Conservation (phyloP, 495 filamentous ascomycete species). For the Oidiodendron maius region DNA sequence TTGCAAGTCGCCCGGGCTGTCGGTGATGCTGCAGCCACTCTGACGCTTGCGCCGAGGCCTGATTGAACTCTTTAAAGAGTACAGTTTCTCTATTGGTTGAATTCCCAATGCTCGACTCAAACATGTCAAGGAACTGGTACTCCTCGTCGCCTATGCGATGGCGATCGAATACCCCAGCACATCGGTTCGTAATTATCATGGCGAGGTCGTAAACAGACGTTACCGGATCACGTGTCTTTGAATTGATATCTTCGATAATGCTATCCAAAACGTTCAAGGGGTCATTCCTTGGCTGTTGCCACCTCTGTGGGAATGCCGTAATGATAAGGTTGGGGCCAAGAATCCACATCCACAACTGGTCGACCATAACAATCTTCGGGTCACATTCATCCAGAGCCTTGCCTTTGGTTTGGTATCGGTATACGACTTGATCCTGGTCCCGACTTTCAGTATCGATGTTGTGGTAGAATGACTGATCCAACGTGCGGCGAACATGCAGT, state of each 20-base stretch:
- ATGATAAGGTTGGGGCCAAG: constrained; percentile 57
- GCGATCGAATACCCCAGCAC: constrained; percentile 60
- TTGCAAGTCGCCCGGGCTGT: constrained; percentile 36
- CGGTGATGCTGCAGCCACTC: constrained; percentile 57
- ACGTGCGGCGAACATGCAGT: constrained; percentile 60
- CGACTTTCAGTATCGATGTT: constrained; percentile 62
- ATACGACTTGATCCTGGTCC: constrained; percentile 67
- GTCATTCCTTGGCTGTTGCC: constrained; percentile 66
- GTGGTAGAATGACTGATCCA: constrained; percentile 69
- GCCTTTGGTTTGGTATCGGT: constrained; percentile 45
- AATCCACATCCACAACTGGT: constrained; percentile 70
- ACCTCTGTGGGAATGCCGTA: constrained; percentile 63
- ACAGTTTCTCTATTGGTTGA: constrained; percentile 58
- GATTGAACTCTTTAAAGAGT: constrained; percentile 59
- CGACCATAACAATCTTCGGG: constrained; percentile 69
- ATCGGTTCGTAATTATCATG: constrained; percentile 58
- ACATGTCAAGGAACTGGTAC: constrained; percentile 69
- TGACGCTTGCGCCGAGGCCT: constrained; percentile 53
- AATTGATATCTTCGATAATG: constrained; percentile 67
- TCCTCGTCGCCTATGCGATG: constrained; percentile 56
- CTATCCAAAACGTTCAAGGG: constrained; percentile 62
- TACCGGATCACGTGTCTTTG: constrained; percentile 59
- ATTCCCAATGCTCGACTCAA: constrained; percentile 59
- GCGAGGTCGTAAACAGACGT: constrained; percentile 60
- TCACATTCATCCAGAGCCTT: constrained; percentile 35